Evolutionary conservation across 352 stramenopile genomes (phyloP).

Genomic region (Thalassiosira mediterranea): DNA sequence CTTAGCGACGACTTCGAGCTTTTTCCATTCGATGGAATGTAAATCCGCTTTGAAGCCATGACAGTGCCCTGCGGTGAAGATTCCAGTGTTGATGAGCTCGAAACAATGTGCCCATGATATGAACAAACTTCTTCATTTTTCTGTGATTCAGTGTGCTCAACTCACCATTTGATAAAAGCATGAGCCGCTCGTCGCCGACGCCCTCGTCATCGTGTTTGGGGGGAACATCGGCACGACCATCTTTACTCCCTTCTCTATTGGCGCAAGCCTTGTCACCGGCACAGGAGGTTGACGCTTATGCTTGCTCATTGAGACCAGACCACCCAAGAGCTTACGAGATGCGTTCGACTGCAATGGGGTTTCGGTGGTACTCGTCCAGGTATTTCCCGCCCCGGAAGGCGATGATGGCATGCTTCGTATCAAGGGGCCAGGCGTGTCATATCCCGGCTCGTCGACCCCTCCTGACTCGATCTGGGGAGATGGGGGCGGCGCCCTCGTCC

Average conservation of each 20-base stretch:
- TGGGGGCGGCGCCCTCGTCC: too few relatives aligned
- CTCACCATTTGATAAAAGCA: slow-evolving; percentile 57
- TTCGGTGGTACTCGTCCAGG: too few relatives aligned
- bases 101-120: background rate
- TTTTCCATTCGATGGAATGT: slow-evolving; percentile 35
- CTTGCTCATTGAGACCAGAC: too few relatives aligned
- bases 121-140: too few relatives aligned
- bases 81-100: background rate
- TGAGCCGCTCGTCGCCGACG: slow-evolving; percentile 17
- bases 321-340: too few relatives aligned
- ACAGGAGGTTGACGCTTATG: too few relatives aligned
- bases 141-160: background rate
- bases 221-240: slow-evolving; percentile 78
- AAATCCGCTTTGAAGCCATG: slow-evolving; percentile 67
- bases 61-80: slow-evolving; percentile 70
- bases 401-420: too few relatives aligned
- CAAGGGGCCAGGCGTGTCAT: too few relatives aligned
- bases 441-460: too few relatives aligned
- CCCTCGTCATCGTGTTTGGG: slow-evolving; percentile 32
- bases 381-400: too few relatives aligned
- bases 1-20: background rate
- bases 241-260: slow-evolving; percentile 67
- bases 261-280: slow-evolving; percentile 29
- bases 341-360: too few relatives aligned
- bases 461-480: too few relatives aligned